These are phyloP conservation scores for Diutina neorugosa DNA, from an alignment of 1,139 yeast genomes.

Conservation along the genomic window DNA sequence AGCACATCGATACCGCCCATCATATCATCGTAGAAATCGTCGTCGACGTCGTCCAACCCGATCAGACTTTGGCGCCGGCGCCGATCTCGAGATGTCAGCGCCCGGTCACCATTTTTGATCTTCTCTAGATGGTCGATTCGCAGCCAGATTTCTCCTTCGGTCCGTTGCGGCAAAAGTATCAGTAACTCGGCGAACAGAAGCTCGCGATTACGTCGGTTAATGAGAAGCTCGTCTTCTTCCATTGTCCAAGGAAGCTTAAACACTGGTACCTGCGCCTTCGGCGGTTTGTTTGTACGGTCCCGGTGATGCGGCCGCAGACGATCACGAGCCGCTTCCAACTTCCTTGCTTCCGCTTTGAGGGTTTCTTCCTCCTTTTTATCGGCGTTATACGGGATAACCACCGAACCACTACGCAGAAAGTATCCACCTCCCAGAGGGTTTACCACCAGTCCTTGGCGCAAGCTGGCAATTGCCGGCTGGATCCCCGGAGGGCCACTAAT, in stretches of 20 bases:
- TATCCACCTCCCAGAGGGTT: conserved; percentile 1
- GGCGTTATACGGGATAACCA: conserved; percentile 5
- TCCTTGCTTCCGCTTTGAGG: conserved; percentile 6
- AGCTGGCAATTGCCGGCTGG: conserved; percentile 24
- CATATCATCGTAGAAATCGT: conserved; percentile 30
- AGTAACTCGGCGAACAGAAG: conserved; percentile 65
- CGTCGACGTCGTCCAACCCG: conserved; percentile 36
- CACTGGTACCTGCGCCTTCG: conserved; percentile 12
- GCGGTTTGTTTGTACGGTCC: conserved; percentile 5
- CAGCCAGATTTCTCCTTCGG: conserved; percentile 62
- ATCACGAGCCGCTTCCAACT: neutral
- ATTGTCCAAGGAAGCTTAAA: conserved; percentile 38
- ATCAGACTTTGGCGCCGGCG: conserved; percentile 29
- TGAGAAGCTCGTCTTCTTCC: conserved; percentile 65
- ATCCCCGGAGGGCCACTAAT: conserved; percentile 23
- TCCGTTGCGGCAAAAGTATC: conserved; percentile 56
- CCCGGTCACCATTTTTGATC: conserved; percentile 19
- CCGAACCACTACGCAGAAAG: neutral
- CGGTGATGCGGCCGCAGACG: conserved; percentile 4
- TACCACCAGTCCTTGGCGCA: conserved; percentile 20
- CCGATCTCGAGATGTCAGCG: conserved; percentile 19
- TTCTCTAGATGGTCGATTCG: conserved; percentile 46
- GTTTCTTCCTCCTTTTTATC: conserved; percentile 11
- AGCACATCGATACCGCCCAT: conserved; percentile 27
- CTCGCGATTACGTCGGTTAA: conserved; percentile 44